Evolutionary conservation across 2,329 filamentous ascomycete species (phyloP).

Genomic region (Myotisia sp.): DNA sequence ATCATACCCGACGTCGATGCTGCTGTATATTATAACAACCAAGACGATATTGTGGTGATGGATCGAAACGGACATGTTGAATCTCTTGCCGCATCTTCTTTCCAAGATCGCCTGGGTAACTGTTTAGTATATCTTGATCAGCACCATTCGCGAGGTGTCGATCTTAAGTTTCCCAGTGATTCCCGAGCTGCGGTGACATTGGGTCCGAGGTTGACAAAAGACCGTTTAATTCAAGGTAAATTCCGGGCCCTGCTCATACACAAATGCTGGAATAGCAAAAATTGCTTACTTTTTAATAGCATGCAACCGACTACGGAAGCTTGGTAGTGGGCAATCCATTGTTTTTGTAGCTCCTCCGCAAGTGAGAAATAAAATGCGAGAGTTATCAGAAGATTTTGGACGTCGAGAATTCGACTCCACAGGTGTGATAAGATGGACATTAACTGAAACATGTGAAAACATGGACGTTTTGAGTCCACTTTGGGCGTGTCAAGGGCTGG

Average conservation of each 20-base stretch:
- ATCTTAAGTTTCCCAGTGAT: constrained; percentile 39
- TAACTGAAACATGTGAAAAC: too few relatives aligned
- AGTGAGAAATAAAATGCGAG: too few relatives aligned
- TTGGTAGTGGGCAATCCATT: constrained; percentile 43
- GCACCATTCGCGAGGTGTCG: constrained; percentile 47
- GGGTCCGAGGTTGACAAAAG: constrained; percentile 44
- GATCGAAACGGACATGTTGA: constrained; percentile 25
- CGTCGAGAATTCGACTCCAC: constrained; percentile 33
- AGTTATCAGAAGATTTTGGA: constrained; percentile 47
- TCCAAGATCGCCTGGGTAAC: constrained; percentile 37
- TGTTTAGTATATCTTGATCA: constrained; percentile 49
- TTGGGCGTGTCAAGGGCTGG: too few relatives aligned
- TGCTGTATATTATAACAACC: constrained; percentile 40
- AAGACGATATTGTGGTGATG: constrained; percentile 33
- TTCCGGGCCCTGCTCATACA: background rate
- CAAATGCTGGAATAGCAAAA: background rate
- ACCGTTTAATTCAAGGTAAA: constrained; percentile 46
- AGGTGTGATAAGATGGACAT: too few relatives aligned
- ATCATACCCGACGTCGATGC: constrained; percentile 33
- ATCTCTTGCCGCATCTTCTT: constrained; percentile 41
- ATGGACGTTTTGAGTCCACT: too few relatives aligned
- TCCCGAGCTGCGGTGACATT: constrained; percentile 43
- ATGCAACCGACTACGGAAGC: constrained; percentile 50
- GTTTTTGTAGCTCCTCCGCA: constrained; percentile 43
- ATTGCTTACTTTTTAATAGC: too few relatives aligned